Conservation (phyloP, 805 yeast species). For the Saturnispora ahearnii region DNA sequence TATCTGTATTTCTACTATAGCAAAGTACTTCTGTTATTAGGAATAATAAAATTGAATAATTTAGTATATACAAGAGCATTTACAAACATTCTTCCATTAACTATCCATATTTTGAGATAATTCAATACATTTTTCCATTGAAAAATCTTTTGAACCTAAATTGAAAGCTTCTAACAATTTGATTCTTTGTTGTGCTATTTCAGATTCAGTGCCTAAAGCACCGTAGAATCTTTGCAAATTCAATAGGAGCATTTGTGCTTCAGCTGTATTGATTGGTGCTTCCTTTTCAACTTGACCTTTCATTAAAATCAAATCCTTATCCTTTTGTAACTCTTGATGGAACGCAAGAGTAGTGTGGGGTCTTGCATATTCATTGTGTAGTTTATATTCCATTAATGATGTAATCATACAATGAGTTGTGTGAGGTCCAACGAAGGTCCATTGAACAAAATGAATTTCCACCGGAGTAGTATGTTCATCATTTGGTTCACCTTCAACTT, state of each 20-base stretch:
- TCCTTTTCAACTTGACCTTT: slow-evolving; percentile 77
- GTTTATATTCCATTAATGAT: slow-evolving; percentile 81
- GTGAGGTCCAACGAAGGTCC: slow-evolving; percentile 78
- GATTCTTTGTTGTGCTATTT: slow-evolving; percentile 38
- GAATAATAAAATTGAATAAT: not conserved
- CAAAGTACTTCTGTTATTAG: no score
- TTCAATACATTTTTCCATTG: slow-evolving; percentile 55
- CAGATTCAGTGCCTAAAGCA: slow-evolving; percentile 42
- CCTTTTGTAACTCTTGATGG: slow-evolving; percentile 63
- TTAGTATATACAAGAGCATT: not conserved
- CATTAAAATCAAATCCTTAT: slow-evolving; percentile 66
- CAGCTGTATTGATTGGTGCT: slow-evolving; percentile 54
- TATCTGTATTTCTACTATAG: no score
- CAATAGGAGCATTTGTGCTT: slow-evolving; percentile 67
- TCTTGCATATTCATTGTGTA: slow-evolving; percentile 84
- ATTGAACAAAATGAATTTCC: slow-evolving; percentile 89
- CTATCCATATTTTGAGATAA: slow-evolving; percentile 67
- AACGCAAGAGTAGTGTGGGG: slow-evolving; percentile 90
- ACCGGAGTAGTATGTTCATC: slow-evolving; percentile 26
- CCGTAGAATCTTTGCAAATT: slow-evolving; percentile 81
- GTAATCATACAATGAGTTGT: slow-evolving; percentile 89
- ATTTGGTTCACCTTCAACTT: slow-evolving; percentile 28
- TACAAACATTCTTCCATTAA: slow-evolving; percentile 7
- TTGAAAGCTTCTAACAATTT: slow-evolving; percentile 61
- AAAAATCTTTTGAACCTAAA: slow-evolving; percentile 55